Evolutionary conservation across 306 rosid genomes (phyloP), one percentile per base, ranked within the genome.

Genomic region (Astragalus membranaceus): DNA sequence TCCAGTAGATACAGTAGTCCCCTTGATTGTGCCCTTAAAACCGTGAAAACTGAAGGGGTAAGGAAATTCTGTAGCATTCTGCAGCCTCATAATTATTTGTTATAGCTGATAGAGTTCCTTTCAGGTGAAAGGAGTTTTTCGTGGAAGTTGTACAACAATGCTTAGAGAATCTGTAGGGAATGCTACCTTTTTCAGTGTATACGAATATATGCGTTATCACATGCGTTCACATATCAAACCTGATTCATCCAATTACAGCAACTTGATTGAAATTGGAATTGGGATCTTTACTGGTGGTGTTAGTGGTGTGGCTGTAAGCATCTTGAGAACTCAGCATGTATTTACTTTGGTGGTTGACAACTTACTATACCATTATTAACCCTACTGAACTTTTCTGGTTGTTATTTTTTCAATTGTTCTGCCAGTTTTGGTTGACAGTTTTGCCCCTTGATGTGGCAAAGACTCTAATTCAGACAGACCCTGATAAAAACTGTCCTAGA

Each of bases 361-460:
- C 37, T 48, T 48, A 54, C 58, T 10, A 66, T 47, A 10, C 15
- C 30, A 26, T 26, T 12, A 46, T 53, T 36, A 36, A 36, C 61
- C 72, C 20, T 61, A 8, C 62, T 68, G 11, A 71, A 39, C 36
- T 6, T 70, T 52, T 51, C 44, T 23, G 20, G 43, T 33, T 64
- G 47, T 10, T 54, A 47, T n/a, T 59, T 64, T 64, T 26, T 68
- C 9, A 8, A 32, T 78, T 71, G 29, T 78, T 75, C 10, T 72
- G 63, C 58, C 86, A 94, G 97, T 94, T 83, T 73, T 94, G 99
- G 99, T 81, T 84, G 83, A 92, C 84, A 48, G 97, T 91, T 72
- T 67, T 94, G 70, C 99, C 99, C 62, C 81, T 94, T 79, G 99
- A 94, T 57, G 95, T 94, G 75, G 97, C 96, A 20, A 94, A 94